A percentile compares a stretch with the other conserved stretches of the same genome.
Conservation (phyloP, 768 basidiomycete species). For the Suillus brevipes region DNA sequence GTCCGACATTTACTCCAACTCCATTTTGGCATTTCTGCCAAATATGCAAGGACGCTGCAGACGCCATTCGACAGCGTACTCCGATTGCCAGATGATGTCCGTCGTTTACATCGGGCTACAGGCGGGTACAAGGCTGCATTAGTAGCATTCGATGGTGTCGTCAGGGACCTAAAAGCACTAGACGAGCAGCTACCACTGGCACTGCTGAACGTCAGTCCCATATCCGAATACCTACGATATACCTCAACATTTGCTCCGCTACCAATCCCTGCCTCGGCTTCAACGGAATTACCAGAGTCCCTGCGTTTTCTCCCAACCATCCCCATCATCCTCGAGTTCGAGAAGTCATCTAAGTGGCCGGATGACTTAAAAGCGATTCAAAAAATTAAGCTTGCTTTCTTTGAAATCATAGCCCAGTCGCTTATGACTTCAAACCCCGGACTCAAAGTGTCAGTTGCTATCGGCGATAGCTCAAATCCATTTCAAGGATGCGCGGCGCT, state of each 20-base stretch:
- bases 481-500: constrained; percentile 70
- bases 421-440: constrained; percentile 56
- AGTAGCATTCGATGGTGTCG: constrained; percentile 76
- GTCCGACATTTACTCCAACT: constrained; percentile 69
- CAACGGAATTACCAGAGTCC: constrained; percentile 51
- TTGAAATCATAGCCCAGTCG: constrained; percentile 73
- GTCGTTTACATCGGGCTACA: constrained; percentile 35
- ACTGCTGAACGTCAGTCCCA: constrained; percentile 72
- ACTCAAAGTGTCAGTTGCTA: constrained; percentile 57
- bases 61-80: constrained; percentile 57
- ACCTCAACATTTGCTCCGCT: constrained; percentile 82
- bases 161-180: constrained; percentile 71
- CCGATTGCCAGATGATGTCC: constrained; percentile 56
- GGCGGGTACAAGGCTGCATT: constrained; percentile 75
- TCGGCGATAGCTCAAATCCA: constrained; percentile 50
- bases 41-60: constrained; percentile 60
- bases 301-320: constrained; percentile 71
- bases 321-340: constrained; percentile 82
- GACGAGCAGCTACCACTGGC: constrained; percentile 74
- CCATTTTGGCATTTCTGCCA: constrained; percentile 68
- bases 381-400: constrained; percentile 90
- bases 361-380: constrained; percentile 92
- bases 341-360: constrained; percentile 91
- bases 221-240: constrained; percentile 76
- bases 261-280: constrained; percentile 57